These are phyloP conservation scores for Cladosporium sp. DNA, from an alignment of 2,329 filamentous ascomycete genomes.

Conservation along the genomic window DNA sequence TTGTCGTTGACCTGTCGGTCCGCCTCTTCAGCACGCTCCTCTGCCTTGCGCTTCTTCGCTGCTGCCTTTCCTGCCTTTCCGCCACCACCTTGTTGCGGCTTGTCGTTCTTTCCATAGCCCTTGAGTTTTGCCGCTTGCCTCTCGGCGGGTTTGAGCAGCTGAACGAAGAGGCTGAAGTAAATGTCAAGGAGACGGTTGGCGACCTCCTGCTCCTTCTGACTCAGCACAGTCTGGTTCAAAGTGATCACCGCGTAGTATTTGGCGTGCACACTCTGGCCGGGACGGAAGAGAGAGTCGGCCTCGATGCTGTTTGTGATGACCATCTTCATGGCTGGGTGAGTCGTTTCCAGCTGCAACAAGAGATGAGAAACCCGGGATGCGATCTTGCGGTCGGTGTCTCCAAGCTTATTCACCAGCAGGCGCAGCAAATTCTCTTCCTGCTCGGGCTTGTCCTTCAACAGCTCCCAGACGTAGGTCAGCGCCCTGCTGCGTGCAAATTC, in stretches of 20 bases:
- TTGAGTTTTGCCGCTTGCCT: constrained; percentile 28
- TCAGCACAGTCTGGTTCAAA: constrained; percentile 92
- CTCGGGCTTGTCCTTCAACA: constrained; percentile 93
- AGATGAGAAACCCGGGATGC: constrained; percentile 90
- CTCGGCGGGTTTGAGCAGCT: constrained; percentile 64
- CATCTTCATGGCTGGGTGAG: constrained; percentile 90
- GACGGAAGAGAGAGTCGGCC: constrained; percentile 79
- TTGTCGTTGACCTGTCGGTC: constrained; percentile 75
- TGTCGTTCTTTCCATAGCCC: constrained; percentile 23
- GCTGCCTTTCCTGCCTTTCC: constrained; percentile 52
- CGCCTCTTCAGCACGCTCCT: constrained; percentile 34
- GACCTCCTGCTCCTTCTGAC: constrained; percentile 73
- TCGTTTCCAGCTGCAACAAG: constrained; percentile 82
- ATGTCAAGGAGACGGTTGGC: constrained; percentile 80
- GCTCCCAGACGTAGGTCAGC: constrained; percentile 84
- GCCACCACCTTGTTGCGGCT: constrained; percentile 48
- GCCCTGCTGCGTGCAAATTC: constrained; percentile 86
- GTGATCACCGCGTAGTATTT: constrained; percentile 97
- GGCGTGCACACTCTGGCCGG: constrained; percentile 80
- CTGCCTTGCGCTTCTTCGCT: constrained; percentile 40
- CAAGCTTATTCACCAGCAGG: constrained; percentile 91
- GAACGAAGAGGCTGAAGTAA: constrained; percentile 86
- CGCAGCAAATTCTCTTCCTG: constrained; percentile 93
- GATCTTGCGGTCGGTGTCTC: constrained; percentile 93
- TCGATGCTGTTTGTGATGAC: constrained; percentile 83